A percentile compares a stretch with the other conserved stretches of the same genome.
Conservation (phyloP, 1,284 basidiomycete genomes). For the Rhizopogon hawkerae region DNA sequence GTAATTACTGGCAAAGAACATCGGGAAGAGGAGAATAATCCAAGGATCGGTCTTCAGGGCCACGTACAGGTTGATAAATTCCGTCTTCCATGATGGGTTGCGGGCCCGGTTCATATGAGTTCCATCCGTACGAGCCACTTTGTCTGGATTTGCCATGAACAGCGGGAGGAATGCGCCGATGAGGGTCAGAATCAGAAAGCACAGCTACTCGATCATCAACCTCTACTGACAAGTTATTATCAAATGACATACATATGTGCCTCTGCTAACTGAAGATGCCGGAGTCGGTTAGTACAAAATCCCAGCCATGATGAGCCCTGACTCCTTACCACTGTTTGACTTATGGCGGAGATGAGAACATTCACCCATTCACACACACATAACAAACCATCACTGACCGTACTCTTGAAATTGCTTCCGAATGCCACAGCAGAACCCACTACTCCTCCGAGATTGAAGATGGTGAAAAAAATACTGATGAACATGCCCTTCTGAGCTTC, state of each 20-base stretch:
- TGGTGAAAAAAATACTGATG: conserved; percentile 61
- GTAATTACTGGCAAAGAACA: conserved; percentile 34
- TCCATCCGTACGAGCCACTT: conserved; percentile 31
- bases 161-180: conserved; percentile 27
- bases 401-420: conserved; percentile 40
- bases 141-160: conserved; percentile 28
- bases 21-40: conserved; percentile 31
- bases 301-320: neutral
- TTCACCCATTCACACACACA: accelerated
- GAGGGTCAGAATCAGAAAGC: conserved; percentile 28
- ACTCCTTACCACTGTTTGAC: conserved; percentile 17
- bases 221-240: neutral
- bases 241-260: conserved; percentile 24
- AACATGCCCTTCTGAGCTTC: conserved; percentile 51
- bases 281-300: conserved; percentile 2
- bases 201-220: conserved; percentile 19
- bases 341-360: neutral
- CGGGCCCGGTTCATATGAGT: conserved; percentile 20
- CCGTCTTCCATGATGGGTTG: conserved; percentile 31
- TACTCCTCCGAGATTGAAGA: conserved; percentile 60
- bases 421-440: conserved; percentile 57
- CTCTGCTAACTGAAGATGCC: conserved; percentile 19
- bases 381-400: conserved; percentile 18
- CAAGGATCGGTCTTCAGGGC: conserved; percentile 29
- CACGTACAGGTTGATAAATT: conserved; percentile 27